Base-by-base conservation (phyloP, 306 rosid species). In the Fragaria nilgerrensis region DNA sequence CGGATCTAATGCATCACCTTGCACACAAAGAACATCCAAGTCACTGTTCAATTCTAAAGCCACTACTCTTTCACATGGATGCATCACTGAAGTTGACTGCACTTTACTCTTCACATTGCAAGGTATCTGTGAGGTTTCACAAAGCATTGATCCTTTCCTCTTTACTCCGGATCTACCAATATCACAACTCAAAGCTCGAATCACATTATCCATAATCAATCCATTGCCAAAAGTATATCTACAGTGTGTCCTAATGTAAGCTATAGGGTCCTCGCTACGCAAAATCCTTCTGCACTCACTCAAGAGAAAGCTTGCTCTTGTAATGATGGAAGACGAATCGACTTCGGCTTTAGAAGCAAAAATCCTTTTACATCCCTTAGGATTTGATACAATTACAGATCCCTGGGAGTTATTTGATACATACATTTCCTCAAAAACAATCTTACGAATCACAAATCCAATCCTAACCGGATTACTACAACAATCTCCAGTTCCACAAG, bases 221-320 rank as follows among this genome's bases (percentile, higher is more conserved):
- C 73, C 76, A 75, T 78, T 67, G 17, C 74, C 48, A 36, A 16
- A 56, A 56, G 58, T 52, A 77, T 58, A 45, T 49, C 23, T 5
- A 23, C 67, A 66, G 34, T 14, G 22, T 22, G 68, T 74, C 22
- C 34, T 20, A 78, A 89, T 77, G 76, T 75, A 74, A 44, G 88
- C 73, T 61, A 84, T 27, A 36, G 96, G 93, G 72, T 91, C 96
- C 74, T 86, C 79, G 34, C 88, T 86, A 1, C 80, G 86, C 86
- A 92, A 82, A 63, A 89, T 82, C 25, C 68, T 83, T 45, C 86
- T 84, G 58, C 94, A 92, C 78, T 66, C 73, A 76, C 76, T 83
- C 27, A 78, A 55, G 73, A 92, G 85, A 73, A 80, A 80, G 55
- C 58, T 84, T 20, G 87, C 91, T 67, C 91, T 85, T 36, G 67